phyloP scores from a whole-genome alignment of 352 stramenopile genomes.

The Elongisporangium senticosum region DNA sequence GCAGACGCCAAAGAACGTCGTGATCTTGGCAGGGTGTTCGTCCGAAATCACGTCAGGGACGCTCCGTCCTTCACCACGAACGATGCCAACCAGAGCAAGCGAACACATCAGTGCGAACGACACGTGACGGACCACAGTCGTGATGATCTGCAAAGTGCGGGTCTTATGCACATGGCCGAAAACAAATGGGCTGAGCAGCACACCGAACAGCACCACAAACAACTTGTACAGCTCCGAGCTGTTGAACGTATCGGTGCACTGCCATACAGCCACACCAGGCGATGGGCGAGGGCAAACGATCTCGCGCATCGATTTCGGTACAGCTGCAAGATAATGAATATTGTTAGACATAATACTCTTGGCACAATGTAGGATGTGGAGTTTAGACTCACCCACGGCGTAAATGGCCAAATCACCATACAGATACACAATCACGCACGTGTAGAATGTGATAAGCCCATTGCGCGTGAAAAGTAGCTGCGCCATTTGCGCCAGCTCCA shows the following conservation, averaged over 20 bases:
- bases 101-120: constrained; percentile 85
- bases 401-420: constrained; percentile 87
- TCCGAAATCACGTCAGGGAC: constrained; percentile 64
- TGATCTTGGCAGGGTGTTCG: constrained; percentile 64
- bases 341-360: not conserved
- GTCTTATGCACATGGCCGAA: constrained; percentile 85
- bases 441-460: constrained; percentile 74
- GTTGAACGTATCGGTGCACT: constrained; percentile 62
- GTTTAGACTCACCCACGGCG: constrained; percentile 60
- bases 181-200: constrained; percentile 69
- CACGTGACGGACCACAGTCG: constrained; percentile 75
- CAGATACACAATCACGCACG: constrained; percentile 75
- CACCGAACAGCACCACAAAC: constrained; percentile 71
- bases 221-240: constrained; percentile 79
- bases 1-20: constrained; percentile 82
- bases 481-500: constrained; percentile 83
- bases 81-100: constrained; percentile 64
- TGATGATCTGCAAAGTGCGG: constrained; percentile 66
- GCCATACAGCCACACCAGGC: constrained; percentile 40
- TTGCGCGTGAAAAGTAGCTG: constrained; percentile 63
- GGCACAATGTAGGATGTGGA: not conserved
- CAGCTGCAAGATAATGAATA: constrained; percentile 30
- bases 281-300: constrained; percentile 73
- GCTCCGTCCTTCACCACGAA: constrained; percentile 50
- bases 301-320: constrained; percentile 83